phyloP scores from a whole-genome alignment of 176 grass and related monocot species.

The Carex parvula region DNA sequence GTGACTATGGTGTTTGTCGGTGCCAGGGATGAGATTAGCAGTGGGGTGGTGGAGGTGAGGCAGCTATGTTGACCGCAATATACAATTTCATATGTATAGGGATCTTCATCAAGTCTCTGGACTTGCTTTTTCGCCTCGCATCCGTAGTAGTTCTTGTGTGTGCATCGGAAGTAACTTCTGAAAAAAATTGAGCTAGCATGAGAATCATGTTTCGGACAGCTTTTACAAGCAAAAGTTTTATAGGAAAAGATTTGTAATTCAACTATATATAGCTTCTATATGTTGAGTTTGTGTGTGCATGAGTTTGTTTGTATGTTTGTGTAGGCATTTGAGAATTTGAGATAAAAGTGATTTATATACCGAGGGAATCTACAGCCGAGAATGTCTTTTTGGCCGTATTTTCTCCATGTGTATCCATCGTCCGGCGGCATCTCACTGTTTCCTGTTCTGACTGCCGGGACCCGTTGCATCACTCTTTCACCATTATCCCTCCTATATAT shows the following conservation, averaged over 20 bases:
- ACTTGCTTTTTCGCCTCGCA: slow-evolving; percentile 90
- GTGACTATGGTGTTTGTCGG: background rate
- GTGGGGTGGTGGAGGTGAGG: slow-evolving; percentile 63
- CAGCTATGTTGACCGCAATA: slow-evolving; percentile 80
- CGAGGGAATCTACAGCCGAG: slow-evolving; percentile 62
- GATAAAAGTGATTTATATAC: slow-evolving; percentile 26
- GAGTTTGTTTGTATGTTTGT: background rate
- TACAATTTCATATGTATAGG: slow-evolving; percentile 60
- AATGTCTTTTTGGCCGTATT: slow-evolving; percentile 90
- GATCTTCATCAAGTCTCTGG: slow-evolving; percentile 69
- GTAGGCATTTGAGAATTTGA: background rate
- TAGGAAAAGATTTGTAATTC: background rate
- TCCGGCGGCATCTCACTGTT: slow-evolving; percentile 69
- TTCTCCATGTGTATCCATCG: slow-evolving; percentile 90
- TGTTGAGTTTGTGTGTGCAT: background rate
- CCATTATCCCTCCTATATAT: slow-evolving; percentile 46
- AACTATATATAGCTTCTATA: background rate
- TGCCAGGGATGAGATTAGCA: slow-evolving; percentile 36
- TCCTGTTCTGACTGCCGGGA: slow-evolving; percentile 40
- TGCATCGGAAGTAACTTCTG: slow-evolving; percentile 91
- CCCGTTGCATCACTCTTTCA: slow-evolving; percentile 28
- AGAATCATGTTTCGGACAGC: background rate
- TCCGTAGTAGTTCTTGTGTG: slow-evolving; percentile 83
- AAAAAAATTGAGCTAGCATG: background rate
- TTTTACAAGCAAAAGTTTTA: background rate